Conservation (phyloP, 805 yeast genomes). For the Candida ulmi region DNA sequence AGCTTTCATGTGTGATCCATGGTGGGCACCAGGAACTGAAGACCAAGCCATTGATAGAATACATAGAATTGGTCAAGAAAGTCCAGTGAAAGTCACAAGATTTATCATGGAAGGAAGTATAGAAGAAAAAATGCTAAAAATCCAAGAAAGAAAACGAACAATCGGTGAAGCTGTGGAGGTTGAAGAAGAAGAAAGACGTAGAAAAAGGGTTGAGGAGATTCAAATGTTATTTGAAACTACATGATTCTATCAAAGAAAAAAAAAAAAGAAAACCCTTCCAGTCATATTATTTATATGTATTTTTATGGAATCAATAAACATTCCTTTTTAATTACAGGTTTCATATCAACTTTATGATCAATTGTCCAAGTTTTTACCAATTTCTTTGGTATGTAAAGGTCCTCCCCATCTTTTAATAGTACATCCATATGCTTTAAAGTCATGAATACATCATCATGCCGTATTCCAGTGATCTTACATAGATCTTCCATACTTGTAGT, state of each 20-base stretch:
- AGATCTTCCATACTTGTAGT: constrained; percentile 41
- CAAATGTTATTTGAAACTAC: constrained; percentile 53
- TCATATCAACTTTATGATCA: constrained; percentile 9
- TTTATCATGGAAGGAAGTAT: constrained; percentile 80
- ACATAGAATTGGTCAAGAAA: constrained; percentile 83
- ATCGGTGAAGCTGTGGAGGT: constrained; percentile 76
- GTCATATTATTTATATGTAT: too few species aligned
- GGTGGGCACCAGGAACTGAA: constrained; percentile 94
- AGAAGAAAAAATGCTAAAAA: constrained; percentile 81
- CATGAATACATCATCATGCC: constrained; percentile 54
- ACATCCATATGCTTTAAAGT: constrained; percentile 54
- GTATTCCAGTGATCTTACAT: constrained; percentile 54
- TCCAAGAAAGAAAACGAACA: constrained; percentile 79
- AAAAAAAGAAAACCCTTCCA: too few species aligned
- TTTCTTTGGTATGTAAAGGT: constrained; percentile 10
- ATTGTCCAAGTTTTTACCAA: constrained; percentile 12
- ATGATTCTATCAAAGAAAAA: constrained; percentile 1
- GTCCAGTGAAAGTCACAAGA: constrained; percentile 65
- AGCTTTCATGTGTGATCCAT: constrained; percentile 92
- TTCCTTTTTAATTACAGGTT: constrained; percentile 10
- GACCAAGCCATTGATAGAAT: constrained; percentile 89
- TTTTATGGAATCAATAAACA: constrained; percentile 5
- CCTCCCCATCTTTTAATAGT: constrained; percentile 25
- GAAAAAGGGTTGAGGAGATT: constrained; percentile 66
- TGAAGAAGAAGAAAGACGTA: constrained; percentile 69